Conservation (phyloP, 176 grass and related monocot genomes). For the Elymus sibiricus region DNA sequence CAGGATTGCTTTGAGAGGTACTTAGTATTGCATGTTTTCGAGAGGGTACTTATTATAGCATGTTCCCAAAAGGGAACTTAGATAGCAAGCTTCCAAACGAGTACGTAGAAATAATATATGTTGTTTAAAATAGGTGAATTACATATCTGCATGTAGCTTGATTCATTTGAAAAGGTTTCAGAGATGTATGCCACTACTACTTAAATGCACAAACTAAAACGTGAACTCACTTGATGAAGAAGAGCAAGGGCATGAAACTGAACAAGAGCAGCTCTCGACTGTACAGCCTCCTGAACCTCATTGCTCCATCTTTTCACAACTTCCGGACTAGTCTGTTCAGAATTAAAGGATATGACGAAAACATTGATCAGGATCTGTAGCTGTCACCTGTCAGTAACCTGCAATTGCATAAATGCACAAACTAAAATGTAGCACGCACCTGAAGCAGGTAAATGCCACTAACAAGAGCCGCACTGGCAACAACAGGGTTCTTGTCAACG, state of each 20-base stretch:
- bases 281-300: constrained; percentile 98
- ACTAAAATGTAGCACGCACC: constrained; percentile 37
- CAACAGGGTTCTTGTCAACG: constrained; percentile 97
- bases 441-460: constrained; percentile 98
- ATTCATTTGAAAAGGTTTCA: not conserved
- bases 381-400: not conserved
- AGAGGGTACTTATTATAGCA: not conserved
- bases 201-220: not conserved
- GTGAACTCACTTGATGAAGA: constrained; percentile 78
- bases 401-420: not conserved
- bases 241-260: constrained; percentile 98
- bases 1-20: not conserved
- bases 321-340: constrained; percentile 75
- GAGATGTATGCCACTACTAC: not conserved
- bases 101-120: not conserved
- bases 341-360: constrained; percentile 24
- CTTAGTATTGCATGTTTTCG: not conserved
- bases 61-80: not conserved
- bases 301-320: constrained; percentile 99
- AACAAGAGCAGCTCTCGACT: constrained; percentile 90
- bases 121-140: not conserved
- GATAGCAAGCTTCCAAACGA: not conserved
- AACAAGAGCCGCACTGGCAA: constrained; percentile 95
- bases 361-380: not conserved
- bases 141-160: not conserved